These are phyloP conservation scores for Eutrema yunnanense DNA, from an alignment of 345 rosid species.

Conservation along the genomic window DNA sequence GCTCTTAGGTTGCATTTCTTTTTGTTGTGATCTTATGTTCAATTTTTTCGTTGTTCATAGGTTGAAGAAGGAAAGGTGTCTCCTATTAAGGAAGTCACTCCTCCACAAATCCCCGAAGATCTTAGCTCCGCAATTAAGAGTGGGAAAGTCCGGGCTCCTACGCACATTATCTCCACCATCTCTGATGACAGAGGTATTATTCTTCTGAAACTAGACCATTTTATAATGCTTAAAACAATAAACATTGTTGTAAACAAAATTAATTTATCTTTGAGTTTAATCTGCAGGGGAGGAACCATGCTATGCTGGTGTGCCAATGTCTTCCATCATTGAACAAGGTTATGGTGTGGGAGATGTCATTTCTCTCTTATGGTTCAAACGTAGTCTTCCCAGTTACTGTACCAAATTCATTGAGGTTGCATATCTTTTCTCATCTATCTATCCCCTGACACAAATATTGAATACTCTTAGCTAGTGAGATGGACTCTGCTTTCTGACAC, in stretches of 20 bases:
- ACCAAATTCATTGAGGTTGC: constrained; percentile 83
- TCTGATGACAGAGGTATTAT: constrained; percentile 88
- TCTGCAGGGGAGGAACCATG: constrained; percentile 93
- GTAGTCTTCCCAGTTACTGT: constrained; percentile 96
- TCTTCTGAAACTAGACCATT: neutral
- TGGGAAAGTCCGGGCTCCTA: constrained; percentile 96
- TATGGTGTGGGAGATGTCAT: constrained; percentile 95
- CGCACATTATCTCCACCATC: constrained; percentile 93
- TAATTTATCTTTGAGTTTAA: neutral
- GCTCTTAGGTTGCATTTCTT: neutral
- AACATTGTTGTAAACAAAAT: neutral
- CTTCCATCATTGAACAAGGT: constrained; percentile 88
- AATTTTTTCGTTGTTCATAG: constrained; percentile 25
- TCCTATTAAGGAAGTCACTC: constrained; percentile 69
- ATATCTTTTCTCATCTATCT: constrained; percentile 11
- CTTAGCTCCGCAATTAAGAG: constrained; percentile 86
- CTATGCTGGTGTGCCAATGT: constrained; percentile 98
- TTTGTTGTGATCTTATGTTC: constrained; percentile 1
- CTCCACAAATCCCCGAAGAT: constrained; percentile 97
- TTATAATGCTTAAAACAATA: neutral
- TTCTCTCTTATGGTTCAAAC: constrained; percentile 94
- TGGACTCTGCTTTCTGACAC: neutral
- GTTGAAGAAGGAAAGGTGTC: constrained; percentile 71
- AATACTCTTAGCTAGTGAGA: neutral
- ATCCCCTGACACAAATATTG: neutral